These are phyloP conservation scores for Athelia psychrophila DNA, from an alignment of 1,284 basidiomycete species.

Conservation along the genomic window DNA sequence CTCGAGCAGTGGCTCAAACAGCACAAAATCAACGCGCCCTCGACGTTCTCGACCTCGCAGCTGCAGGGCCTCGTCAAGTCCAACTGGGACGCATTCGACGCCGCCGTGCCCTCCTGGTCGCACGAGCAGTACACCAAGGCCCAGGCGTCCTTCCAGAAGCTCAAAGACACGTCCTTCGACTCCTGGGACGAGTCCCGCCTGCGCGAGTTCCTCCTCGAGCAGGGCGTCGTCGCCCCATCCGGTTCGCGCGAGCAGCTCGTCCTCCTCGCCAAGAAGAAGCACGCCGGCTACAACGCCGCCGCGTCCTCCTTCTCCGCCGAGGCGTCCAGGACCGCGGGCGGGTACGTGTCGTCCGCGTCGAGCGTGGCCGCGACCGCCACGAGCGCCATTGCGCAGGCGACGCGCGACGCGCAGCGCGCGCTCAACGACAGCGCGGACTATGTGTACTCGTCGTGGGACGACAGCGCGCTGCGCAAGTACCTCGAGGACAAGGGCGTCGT, in stretches of 20 bases:
- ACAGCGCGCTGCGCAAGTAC: slow-evolving; percentile 67
- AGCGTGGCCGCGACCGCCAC: slow-evolving; percentile 36
- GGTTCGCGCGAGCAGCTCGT: slow-evolving; percentile 80
- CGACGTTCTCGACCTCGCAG: slow-evolving; percentile 41
- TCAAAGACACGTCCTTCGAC: slow-evolving; percentile 58
- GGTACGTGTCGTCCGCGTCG: slow-evolving; percentile 44
- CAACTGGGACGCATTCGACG: slow-evolving; percentile 61
- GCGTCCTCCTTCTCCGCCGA: slow-evolving; percentile 48
- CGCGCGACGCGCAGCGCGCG: slow-evolving; percentile 50
- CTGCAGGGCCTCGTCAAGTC: slow-evolving; percentile 56
- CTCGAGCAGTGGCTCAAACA: slow-evolving; percentile 71
- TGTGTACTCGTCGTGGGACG: slow-evolving; percentile 85
- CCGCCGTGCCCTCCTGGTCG: slow-evolving; percentile 44
- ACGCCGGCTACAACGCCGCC: slow-evolving; percentile 53
- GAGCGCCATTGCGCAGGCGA: slow-evolving; percentile 45
- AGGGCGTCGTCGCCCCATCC: slow-evolving; percentile 80
- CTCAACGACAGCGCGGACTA: slow-evolving; percentile 83
- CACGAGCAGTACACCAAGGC: slow-evolving; percentile 60
- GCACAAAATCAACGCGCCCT: slow-evolving; percentile 62
- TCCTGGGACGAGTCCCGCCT: slow-evolving; percentile 82
- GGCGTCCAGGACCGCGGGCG: slow-evolving; percentile 57
- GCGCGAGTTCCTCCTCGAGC: slow-evolving; percentile 81
- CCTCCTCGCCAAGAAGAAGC: slow-evolving; percentile 73
- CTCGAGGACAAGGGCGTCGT: slow-evolving; percentile 74
- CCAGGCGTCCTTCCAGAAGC: slow-evolving; percentile 62